phyloP scores from a whole-genome alignment of 2,329 filamentous ascomycete genomes.

The Ceratocystis ficicola region DNA sequence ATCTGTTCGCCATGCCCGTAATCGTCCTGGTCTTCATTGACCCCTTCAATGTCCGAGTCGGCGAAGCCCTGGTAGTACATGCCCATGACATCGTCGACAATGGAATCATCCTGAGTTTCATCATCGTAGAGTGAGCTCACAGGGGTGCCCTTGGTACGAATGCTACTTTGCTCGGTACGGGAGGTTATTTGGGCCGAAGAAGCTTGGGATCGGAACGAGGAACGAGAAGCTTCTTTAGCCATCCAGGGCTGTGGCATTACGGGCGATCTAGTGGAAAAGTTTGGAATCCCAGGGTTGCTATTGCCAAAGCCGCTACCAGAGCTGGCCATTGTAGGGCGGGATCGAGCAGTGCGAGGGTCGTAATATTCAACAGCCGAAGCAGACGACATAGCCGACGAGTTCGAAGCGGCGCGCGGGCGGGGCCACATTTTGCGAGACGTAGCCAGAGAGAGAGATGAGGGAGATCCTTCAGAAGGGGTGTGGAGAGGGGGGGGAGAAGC shows the following conservation, averaged over 20 bases:
- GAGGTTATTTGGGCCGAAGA: conserved; percentile 46
- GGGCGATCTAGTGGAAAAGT: not conserved
- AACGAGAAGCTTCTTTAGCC: conserved; percentile 41
- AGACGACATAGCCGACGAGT: conserved; percentile 35
- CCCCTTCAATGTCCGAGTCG: conserved; percentile 29
- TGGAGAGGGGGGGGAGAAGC: not conserved
- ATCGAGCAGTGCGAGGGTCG: conserved; percentile 28
- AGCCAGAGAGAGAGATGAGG: no score
- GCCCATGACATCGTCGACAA: conserved; percentile 56
- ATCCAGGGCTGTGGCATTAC: conserved; percentile 34
- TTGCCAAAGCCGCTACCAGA: not conserved
- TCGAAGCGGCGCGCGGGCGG: conserved; percentile 28
- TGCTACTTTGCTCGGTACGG: conserved; percentile 73
- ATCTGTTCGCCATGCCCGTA: conserved; percentile 6
- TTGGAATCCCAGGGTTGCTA: conserved; percentile 9
- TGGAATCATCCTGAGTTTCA: conserved; percentile 43
- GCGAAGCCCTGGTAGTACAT: conserved; percentile 55
- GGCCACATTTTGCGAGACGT: conserved; percentile 17
- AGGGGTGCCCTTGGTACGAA: conserved; percentile 68
- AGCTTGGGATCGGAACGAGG: conserved; percentile 45
- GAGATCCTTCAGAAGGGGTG: no score
- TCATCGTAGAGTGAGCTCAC: conserved; percentile 46
- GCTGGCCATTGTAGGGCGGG: conserved; percentile 9
- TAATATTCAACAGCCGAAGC: conserved; percentile 34
- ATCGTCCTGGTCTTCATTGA: conserved; percentile 26